Conservation (phyloP, 2,329 filamentous ascomycete species). For the Didymella keratinophila region DNA sequence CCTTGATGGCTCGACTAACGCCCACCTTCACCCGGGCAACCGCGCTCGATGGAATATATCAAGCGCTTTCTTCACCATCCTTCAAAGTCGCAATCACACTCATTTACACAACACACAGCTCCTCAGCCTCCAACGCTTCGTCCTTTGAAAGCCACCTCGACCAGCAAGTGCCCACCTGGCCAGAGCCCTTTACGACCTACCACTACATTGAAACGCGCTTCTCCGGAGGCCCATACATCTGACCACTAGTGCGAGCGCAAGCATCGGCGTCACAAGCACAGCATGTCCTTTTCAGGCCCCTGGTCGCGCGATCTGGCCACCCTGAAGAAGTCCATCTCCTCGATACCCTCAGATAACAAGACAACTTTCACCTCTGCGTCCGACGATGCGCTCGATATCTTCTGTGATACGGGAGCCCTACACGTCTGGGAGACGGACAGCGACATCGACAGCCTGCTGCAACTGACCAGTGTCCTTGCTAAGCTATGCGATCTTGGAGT, state of each 20-base stretch:
- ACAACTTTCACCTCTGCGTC: conserved; percentile 33
- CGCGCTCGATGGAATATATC: conserved; percentile 18
- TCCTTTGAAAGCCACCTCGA: neutral
- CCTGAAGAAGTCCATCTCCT: conserved; percentile 35
- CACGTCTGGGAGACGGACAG: conserved; percentile 47
- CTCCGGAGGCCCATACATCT: neutral
- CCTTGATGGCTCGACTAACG: neutral
- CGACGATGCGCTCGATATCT: conserved; percentile 27
- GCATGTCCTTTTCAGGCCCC: conserved; percentile 38
- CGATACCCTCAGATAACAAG: conserved; percentile 38
- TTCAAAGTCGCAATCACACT: neutral
- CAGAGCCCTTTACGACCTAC: neutral
- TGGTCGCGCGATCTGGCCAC: conserved; percentile 36
- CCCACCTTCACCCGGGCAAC: conserved; percentile 3
- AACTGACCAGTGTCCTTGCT: conserved; percentile 42
- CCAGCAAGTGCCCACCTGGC: neutral
- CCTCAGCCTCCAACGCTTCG: neutral
- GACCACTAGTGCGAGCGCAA: conserved; percentile 18
- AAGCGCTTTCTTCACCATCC: conserved; percentile 8
- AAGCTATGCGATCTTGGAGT: conserved; percentile 38
- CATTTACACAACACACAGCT: neutral
- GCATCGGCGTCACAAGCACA: conserved; percentile 1
- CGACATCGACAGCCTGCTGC: conserved; percentile 44
- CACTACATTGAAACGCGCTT: neutral
- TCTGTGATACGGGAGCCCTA: conserved; percentile 35